phyloP scores from a whole-genome alignment of 495 filamentous ascomycete species.

The Xeromyces bisporus region DNA sequence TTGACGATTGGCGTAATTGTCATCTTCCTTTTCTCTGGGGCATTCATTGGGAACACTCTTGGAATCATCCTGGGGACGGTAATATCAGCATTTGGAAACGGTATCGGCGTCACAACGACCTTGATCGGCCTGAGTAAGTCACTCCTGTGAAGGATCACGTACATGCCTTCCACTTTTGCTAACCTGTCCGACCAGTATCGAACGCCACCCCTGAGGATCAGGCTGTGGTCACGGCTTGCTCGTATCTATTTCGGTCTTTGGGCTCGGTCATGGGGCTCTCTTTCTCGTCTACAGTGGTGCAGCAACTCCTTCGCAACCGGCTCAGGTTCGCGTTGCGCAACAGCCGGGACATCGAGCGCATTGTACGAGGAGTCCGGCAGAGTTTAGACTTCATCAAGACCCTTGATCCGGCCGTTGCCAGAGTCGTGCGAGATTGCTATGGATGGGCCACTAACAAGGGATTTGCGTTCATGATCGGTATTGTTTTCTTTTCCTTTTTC shows the following conservation, averaged over 20 bases:
- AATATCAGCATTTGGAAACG: constrained; percentile 40
- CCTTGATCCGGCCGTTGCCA: constrained; percentile 43
- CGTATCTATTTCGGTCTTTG: constrained; percentile 71
- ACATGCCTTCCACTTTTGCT: constrained; percentile 1
- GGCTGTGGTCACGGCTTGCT: constrained; percentile 68
- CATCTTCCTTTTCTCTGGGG: constrained; percentile 45
- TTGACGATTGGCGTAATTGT: constrained; percentile 35
- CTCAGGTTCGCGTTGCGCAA: constrained; percentile 36
- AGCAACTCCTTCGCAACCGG: constrained; percentile 46
- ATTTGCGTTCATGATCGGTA: constrained; percentile 26
- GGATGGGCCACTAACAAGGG: constrained; percentile 33
- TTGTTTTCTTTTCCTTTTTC: constrained; percentile 30
- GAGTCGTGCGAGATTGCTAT: constrained; percentile 55
- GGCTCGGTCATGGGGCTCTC: constrained; percentile 64
- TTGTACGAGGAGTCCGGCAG: constrained; percentile 55
- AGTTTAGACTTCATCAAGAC: constrained; percentile 54
- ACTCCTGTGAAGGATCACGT: not conserved
- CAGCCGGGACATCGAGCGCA: constrained; percentile 45
- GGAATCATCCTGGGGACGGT: constrained; percentile 41
- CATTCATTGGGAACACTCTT: constrained; percentile 20
- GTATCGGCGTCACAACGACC: constrained; percentile 54
- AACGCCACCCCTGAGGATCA: constrained; percentile 52
- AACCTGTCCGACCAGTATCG: constrained; percentile 35
- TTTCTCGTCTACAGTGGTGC: constrained; percentile 52
- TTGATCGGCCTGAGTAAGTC: constrained; percentile 42